Conservation (phyloP, 768 basidiomycete genomes). For the Gloeostereum incarnatum region DNA sequence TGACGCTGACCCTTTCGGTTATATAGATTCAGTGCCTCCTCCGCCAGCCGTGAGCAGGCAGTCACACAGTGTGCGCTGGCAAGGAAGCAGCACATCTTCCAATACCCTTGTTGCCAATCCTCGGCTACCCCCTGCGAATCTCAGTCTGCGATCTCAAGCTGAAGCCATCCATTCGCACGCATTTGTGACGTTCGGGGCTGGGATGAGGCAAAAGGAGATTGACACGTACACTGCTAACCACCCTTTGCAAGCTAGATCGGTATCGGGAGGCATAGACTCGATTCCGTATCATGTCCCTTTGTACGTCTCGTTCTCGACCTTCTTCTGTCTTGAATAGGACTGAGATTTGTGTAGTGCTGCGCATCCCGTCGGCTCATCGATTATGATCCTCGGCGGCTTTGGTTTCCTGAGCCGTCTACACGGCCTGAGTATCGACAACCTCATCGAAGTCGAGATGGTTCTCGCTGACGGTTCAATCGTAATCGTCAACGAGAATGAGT, state of each 20-base stretch:
- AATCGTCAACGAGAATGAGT: conserved; percentile 60
- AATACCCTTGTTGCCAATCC: conserved; percentile 12
- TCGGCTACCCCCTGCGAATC: conserved; percentile 20
- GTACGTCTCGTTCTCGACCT: conserved; percentile 28
- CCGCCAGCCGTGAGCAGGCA: conserved; percentile 21
- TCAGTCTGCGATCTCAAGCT: conserved; percentile 36
- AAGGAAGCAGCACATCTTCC: conserved; percentile 16
- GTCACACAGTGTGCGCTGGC: conserved; percentile 7
- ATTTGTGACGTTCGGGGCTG: conserved; percentile 83
- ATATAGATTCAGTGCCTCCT: conserved; percentile 30
- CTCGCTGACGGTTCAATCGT: conserved; percentile 85
- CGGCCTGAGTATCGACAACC: conserved; percentile 82
- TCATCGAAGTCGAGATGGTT: conserved; percentile 90
- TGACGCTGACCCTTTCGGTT: conserved; percentile 49
- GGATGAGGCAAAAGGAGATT: conserved; percentile 76
- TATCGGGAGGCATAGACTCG: conserved; percentile 36
- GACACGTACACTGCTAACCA: conserved; percentile 67
- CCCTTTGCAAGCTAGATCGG: conserved; percentile 50
- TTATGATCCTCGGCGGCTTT: conserved; percentile 83
- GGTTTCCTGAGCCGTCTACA: conserved; percentile 78
- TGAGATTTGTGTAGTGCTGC: conserved; percentile 41
- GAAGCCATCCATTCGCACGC: conserved; percentile 61
- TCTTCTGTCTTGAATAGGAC: conserved; percentile 5
- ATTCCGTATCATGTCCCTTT: conserved; percentile 80
- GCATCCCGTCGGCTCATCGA: conserved; percentile 70